Base-by-base conservation (phyloP, 257 asterid genomes). In the Forsythia viridissima region DNA sequence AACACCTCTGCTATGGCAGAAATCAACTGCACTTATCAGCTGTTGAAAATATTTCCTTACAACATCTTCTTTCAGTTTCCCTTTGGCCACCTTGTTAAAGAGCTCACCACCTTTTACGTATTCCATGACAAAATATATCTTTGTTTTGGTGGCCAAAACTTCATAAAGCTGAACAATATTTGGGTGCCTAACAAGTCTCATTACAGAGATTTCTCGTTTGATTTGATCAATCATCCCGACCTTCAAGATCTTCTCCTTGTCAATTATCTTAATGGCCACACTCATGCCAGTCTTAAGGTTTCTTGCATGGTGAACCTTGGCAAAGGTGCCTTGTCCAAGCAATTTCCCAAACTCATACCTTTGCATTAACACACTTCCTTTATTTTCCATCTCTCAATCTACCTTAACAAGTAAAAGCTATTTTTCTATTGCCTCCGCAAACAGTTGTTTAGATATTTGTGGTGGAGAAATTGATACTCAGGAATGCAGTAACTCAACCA, bases 321-420 rank as follows among this genome's bases (percentile, higher is more conserved):
- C 97, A 68, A 90, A 92, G 80, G 90, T 87, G 24, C 97, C 98
- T 84, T 94, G 97, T 59, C 98, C 98, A 21, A 94, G 89, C 84
- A 91, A 57, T 85, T 90, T 92, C 80, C 97, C 97, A 73, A 94
- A 42, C 87, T 91, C 97, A 39, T 90, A 94, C 72, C 82, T 84
- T 51, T 88, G 81, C 96, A 94, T 88, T 86, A 92, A 72, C 2
- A 86, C 65, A 40, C 84, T 73, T 51, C 89, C 89, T 79, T 90
- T 84, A 42, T 55, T 80, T 66, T 90, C 97, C 97, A 92, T 94
- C 75, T 20, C 75, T n/a, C 66, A 74, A 83, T 38, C 69, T 61
- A 67, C 80, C 70, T 4, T 24, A 30, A 63, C 40, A 9, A 30
- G 18, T 24, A 30, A 63, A 11, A 63, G 39, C 18, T 63, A 30